Conservation (phyloP, 768 basidiomycete genomes). For the Suillus tomentosus region DNA sequence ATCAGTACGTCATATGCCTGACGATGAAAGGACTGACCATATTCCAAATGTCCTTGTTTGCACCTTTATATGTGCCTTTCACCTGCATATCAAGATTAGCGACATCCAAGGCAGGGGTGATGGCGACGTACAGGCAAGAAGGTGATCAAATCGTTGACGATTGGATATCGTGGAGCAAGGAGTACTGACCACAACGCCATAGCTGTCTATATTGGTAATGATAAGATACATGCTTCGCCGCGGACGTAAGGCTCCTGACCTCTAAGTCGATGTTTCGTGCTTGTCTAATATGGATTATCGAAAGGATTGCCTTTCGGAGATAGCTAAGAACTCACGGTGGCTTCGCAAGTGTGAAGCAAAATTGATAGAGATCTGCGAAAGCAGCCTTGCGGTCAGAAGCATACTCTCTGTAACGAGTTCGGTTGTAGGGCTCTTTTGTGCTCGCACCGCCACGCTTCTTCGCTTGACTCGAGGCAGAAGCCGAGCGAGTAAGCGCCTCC, state of each 20-base stretch:
- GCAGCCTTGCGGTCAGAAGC: conserved; percentile 49
- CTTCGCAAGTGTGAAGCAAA: conserved; percentile 72
- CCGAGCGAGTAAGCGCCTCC: conserved; percentile 35
- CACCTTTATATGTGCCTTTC: conserved; percentile 65
- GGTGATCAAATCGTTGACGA: conserved; percentile 63
- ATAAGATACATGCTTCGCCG: neutral
- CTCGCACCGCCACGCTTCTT: conserved; percentile 33
- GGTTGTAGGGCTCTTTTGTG: conserved; percentile 53
- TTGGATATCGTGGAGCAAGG: conserved; percentile 63
- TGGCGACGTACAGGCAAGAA: conserved; percentile 59
- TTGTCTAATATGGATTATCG: conserved; percentile 42
- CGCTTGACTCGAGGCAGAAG: conserved; percentile 24
- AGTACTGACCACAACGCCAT: conserved; percentile 77
- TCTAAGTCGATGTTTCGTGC: conserved; percentile 83
- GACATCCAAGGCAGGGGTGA: neutral
- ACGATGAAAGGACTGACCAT: conserved; percentile 54
- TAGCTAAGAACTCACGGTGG: conserved; percentile 53
- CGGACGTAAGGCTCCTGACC: conserved; percentile 40
- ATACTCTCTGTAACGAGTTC: conserved; percentile 50
- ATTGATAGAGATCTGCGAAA: conserved; percentile 68
- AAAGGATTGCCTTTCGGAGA: neutral
- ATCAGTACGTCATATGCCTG: conserved; percentile 2
- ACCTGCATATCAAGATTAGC: conserved; percentile 29
- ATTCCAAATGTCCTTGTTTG: conserved; percentile 84
- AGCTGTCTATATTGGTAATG: conserved; percentile 51